Evolutionary conservation across 768 basidiomycete genomes (phyloP), one percentile per base, ranked within the genome.

Genomic region (Lentinus brumalis): DNA sequence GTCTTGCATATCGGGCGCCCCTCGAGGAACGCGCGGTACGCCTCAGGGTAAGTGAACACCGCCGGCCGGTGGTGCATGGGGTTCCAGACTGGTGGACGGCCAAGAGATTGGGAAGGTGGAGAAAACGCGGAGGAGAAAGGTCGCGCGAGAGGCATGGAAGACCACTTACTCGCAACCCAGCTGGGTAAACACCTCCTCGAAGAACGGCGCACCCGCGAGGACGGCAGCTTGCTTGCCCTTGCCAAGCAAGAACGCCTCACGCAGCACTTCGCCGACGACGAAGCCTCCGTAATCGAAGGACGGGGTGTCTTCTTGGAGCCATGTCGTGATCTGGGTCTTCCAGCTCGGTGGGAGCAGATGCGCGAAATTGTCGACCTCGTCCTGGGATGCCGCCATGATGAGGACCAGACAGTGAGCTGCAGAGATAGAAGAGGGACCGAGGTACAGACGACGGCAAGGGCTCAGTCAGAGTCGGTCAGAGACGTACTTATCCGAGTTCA

Each of bases 251-350:
- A 87, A 89, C 7, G 97, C 97, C 71, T 91, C 88, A 44, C 94
- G 86, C 40, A 83, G 77, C 7, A 83, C 89, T 70, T 98, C 96
- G 14, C 96, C 96, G 9, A 99, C 96, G 50, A 98, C 94, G 70
- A 91, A 96, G 2, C 96, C 96, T 41, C 91, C 96, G 65, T 94
- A 97, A 75, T 99, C 96, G 67, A 98, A 97, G 1, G 93, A 95
- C 1, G 96, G 96, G 0, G 89, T 91, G 71, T 98, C 96, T 76
- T 99, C 96, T 8, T 85, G 85, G 32, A 96, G 84, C 96, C 96
- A 99, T 14, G 72, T 77, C 2, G 82, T 76, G 55, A 98, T 83
- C 64, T 93, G 87, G 1, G 83, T 68, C 73, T 91, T 94, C 96
- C 96, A 98, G 69, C 88, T 92, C 0, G 94, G 92, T 35, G 96